Conservation (phyloP, 139 green algal genomes). For the Chlorella vulgaris region DNA sequence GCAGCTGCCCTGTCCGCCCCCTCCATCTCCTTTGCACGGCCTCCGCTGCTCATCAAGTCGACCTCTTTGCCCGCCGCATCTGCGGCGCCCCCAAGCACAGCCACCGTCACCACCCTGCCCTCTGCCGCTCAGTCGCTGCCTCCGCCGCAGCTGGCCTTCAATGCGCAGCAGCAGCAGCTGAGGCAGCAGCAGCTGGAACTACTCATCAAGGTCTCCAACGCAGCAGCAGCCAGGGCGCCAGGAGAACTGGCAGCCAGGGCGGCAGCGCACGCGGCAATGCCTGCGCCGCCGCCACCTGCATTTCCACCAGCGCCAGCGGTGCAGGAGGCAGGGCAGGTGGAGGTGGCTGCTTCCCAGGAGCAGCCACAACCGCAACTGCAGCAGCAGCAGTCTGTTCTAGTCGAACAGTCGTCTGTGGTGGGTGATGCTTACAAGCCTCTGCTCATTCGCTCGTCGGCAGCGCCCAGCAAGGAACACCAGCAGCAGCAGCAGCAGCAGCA, state of each 20-base stretch:
- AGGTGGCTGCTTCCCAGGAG: too few relatives aligned
- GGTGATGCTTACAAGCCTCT: neutral
- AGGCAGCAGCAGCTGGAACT: neutral
- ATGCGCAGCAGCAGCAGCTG: neutral
- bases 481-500: slow-evolving; percentile 6
- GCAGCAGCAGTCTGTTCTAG: neutral
- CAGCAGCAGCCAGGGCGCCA: neutral
- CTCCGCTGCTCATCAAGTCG: slow-evolving; percentile 2
- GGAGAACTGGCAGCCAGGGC: too few relatives aligned
- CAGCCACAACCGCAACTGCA: neutral
- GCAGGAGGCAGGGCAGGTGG: too few relatives aligned
- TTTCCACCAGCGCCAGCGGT: too few relatives aligned
- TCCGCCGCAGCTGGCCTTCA: neutral
- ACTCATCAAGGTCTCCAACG: neutral
- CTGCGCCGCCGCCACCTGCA: neutral
- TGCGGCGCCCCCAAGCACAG: neutral
- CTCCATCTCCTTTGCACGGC: slow-evolving; percentile 1
- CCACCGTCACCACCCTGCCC: neutral
- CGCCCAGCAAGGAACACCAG: neutral
- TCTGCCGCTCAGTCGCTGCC: neutral
- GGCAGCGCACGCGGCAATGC: neutral
- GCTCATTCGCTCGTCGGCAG: neutral
- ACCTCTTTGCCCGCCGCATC: neutral
- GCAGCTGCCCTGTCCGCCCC: neutral
- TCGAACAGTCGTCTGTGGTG: neutral